phyloP scores from a whole-genome alignment of 495 filamentous ascomycete genomes.

The Tetracladium setigerum region DNA sequence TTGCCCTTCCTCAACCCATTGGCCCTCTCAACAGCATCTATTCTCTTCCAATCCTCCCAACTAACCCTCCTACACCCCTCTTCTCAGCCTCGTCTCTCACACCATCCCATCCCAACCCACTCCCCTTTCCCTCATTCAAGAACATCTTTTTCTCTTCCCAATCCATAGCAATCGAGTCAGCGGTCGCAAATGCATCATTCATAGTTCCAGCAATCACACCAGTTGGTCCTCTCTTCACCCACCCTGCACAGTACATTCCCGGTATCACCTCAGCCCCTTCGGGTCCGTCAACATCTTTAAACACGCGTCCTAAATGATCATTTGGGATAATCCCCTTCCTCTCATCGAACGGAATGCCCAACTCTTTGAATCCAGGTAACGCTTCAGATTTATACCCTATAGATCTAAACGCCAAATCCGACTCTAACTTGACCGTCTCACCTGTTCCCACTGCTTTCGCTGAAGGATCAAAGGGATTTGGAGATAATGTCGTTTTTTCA shows the following conservation, averaged over 20 bases:
- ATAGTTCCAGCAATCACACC: constrained; percentile 96
- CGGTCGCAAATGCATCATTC: constrained; percentile 89
- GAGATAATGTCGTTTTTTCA: constrained; percentile 44
- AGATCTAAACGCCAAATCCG: constrained; percentile 73
- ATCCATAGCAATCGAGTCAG: constrained; percentile 69
- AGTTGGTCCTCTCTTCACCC: constrained; percentile 93
- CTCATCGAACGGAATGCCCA: constrained; percentile 73
- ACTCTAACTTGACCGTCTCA: constrained; percentile 35
- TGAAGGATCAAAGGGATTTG: constrained; percentile 37
- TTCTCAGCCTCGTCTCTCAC: constrained; percentile 47
- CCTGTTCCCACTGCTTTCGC: constrained; percentile 46
- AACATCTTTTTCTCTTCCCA: constrained; percentile 44
- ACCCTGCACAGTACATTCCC: constrained; percentile 89
- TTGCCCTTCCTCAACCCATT: constrained; percentile 63
- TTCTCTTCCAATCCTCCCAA: constrained; percentile 82
- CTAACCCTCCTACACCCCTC: constrained; percentile 49
- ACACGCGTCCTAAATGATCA: constrained; percentile 69
- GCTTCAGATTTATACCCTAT: constrained; percentile 85
- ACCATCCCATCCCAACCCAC: constrained; percentile 65
- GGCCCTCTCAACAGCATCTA: constrained; percentile 70
- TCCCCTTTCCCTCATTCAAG: constrained; percentile 29
- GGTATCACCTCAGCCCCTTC: constrained; percentile 44
- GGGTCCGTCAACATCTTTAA: constrained; percentile 21
- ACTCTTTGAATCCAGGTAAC: constrained; percentile 65
- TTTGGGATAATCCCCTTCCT: constrained; percentile 73